A percentile compares a stretch with the other conserved stretches of the same genome.
Conservation (phyloP, 2,329 filamentous ascomycete genomes). For the Fusarium praegraminearum region DNA sequence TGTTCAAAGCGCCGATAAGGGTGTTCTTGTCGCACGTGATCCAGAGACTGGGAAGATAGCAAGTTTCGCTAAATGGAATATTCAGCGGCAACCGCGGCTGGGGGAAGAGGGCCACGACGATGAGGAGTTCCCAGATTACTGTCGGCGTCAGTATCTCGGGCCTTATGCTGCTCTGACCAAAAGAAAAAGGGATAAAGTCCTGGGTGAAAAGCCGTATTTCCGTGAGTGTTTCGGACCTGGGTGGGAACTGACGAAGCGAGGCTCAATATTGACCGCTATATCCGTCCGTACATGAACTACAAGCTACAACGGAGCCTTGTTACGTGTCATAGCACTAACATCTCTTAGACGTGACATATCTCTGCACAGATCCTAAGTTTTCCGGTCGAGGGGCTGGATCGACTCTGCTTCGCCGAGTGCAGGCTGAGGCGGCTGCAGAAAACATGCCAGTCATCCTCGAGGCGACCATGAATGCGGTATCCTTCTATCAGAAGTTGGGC, state of each 20-base stretch:
- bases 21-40: constrained; percentile 53
- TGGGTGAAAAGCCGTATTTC: constrained; percentile 51
- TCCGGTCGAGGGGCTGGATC: constrained; percentile 54
- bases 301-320: background rate
- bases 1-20: constrained; percentile 44
- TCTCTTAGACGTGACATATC: constrained; percentile 54
- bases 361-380: constrained; percentile 55
- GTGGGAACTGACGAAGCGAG: background rate
- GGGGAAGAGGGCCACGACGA: constrained; percentile 34
- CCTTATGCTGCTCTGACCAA: constrained; percentile 51
- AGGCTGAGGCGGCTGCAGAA: constrained; percentile 50
- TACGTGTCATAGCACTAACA: constrained; percentile 23
- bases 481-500: constrained; percentile 55
- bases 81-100: constrained; percentile 40
- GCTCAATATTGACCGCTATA: background rate
- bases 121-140: constrained; percentile 50
- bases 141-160: constrained; percentile 50
- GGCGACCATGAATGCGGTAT: constrained; percentile 54
- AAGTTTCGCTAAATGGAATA: constrained; percentile 55
- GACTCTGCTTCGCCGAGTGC: constrained; percentile 50
- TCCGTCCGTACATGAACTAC: background rate
- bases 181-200: constrained; percentile 48
- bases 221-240: constrained; percentile 50
- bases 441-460: constrained; percentile 54
- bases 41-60: constrained; percentile 46